Percentiles rank a stretch among this genome's conserved stretches.
phyloP scores from a whole-genome alignment of 116 monocot genomes.

The Papilionanthe hybrid region DNA sequence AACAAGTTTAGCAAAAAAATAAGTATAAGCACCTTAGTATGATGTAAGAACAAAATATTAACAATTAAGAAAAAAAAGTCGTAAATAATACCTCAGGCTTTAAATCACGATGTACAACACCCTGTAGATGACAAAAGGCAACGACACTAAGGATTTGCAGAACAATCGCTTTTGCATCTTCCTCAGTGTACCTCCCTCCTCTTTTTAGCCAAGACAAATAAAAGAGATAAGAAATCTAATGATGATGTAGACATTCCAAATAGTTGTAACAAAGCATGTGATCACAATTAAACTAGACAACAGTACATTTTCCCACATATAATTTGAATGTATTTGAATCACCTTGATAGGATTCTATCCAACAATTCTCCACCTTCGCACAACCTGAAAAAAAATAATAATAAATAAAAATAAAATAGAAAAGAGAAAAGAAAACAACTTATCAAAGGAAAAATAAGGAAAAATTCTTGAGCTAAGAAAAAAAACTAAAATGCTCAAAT shows the following conservation, averaged over 20 bases:
- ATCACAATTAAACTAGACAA: background rate
- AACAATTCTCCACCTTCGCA: slow-evolving; percentile 47
- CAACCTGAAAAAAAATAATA: slow-evolving; percentile 24
- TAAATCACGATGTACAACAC: slow-evolving; percentile 51
- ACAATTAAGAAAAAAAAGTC: background rate
- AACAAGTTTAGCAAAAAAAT: background rate
- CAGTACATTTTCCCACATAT: background rate
- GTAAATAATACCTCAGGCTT: slow-evolving; percentile 35
- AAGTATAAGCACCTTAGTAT: background rate
- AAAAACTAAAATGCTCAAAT: background rate
- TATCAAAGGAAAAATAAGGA: background rate
- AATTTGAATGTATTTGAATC: background rate
- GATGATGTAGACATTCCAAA: background rate
- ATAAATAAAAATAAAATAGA: too few relatives aligned
- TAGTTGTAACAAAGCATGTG: background rate
- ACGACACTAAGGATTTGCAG: slow-evolving; percentile 39
- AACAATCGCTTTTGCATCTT: slow-evolving; percentile 41
- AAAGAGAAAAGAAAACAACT: slow-evolving; percentile 1
- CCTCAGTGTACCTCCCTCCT: slow-evolving; percentile 44
- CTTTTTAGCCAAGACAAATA: slow-evolving; percentile 8
- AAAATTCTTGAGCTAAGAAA: background rate
- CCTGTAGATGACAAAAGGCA: slow-evolving; percentile 53
- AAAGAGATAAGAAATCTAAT: background rate
- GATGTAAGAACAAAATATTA: background rate
- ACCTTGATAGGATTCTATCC: slow-evolving; percentile 53